Evolutionary conservation across 768 basidiomycete species (phyloP), one percentile per base, ranked within the genome.

Genomic region (Cystoderma amianthinum): DNA sequence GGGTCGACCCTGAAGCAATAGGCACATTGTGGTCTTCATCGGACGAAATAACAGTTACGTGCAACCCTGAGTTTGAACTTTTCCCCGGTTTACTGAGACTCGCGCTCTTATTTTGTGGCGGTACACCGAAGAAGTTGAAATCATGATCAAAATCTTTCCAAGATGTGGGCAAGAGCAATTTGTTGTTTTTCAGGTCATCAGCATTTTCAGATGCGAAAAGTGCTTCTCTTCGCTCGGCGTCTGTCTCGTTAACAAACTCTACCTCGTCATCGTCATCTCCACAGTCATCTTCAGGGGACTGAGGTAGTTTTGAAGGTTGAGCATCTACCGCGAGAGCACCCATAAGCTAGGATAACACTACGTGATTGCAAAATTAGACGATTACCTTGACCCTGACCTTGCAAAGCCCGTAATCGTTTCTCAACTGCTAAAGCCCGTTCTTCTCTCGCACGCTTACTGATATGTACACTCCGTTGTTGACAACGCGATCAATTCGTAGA

Each of bases 391-490:
- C 44, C 33, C 35, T 55, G 39, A 28, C 54, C 56, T n/a, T 72
- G 68, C 35, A 80, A 51, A 6, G 68, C 65, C 37, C 59, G 60
- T 10, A 85, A 39, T 23, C 89, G 71, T 16, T 63, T 67, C 59
- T 91, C 85, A 5, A 74, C 76, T n/a, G 87, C 88, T 24, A 78
- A 48, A 1, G 85, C 87, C 42, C 87, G 72, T 54, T 87, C 85
- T 48, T 87, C 86, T 44, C 87, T 65, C 11, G 86, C 88, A 22
- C 82, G 72, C 56, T 87, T 87, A 56, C 88, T 92, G 7, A 7
- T 7, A 32, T 13, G n/a, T 28, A 18, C 22, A 2, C 38, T 7
- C 32, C 7, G 15, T 28, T 12, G 16, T 41, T 41, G 9, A 30
- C 10, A 9, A 15, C 17, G 24, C 2, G 20, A 3, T 34, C 11